A percentile compares a stretch with the other conserved stretches of the same genome.
Evolutionary conservation across 2,329 filamentous ascomycete species (phyloP).

Genomic region (Clonostachys sp.): DNA sequence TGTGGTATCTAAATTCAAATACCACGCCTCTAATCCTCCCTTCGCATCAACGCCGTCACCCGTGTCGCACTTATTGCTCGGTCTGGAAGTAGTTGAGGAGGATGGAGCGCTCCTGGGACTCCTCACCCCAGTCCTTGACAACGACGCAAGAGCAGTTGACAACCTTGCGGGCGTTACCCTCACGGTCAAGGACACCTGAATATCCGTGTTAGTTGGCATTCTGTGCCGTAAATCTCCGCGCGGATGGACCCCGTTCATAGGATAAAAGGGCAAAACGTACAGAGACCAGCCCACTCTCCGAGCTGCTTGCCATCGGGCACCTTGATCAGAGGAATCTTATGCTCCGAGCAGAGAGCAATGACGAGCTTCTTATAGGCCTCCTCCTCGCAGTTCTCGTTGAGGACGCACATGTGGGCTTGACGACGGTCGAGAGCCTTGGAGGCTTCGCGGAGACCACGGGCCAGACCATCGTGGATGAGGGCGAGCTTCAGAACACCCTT

Average conservation of each 20-base stretch:
- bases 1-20: slow-evolving; percentile 11
- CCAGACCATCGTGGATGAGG: slow-evolving; percentile 99
- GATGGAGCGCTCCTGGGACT: slow-evolving; percentile 97
- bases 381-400: slow-evolving; percentile 99
- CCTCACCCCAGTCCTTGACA: slow-evolving; percentile 99
- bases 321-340: slow-evolving; percentile 99
- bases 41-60: slow-evolving; percentile 23
- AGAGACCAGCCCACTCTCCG: slow-evolving; percentile 99
- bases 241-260: background rate
- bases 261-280: slow-evolving; percentile 55
- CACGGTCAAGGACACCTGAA: slow-evolving; percentile 92
- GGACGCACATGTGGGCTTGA: slow-evolving; percentile 99
- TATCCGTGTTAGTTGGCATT: slow-evolving; percentile 19
- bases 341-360: slow-evolving; percentile 96
- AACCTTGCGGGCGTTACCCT: slow-evolving; percentile 99
- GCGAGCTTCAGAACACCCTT: slow-evolving; percentile 99
- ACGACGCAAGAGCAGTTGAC: slow-evolving; percentile 99
- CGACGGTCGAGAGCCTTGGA: slow-evolving; percentile 98
- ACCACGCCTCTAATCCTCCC: slow-evolving; percentile 29
- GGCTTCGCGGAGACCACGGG: slow-evolving; percentile 95
- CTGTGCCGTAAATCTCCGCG: background rate
- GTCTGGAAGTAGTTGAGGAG: slow-evolving; percentile 96
- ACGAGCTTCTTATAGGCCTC: slow-evolving; percentile 99
- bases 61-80: slow-evolving; percentile 13
- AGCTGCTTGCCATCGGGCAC: slow-evolving; percentile 99